phyloP scores from a whole-genome alignment of 805 yeast genomes.

The Zygosaccharomyces lentus region DNA sequence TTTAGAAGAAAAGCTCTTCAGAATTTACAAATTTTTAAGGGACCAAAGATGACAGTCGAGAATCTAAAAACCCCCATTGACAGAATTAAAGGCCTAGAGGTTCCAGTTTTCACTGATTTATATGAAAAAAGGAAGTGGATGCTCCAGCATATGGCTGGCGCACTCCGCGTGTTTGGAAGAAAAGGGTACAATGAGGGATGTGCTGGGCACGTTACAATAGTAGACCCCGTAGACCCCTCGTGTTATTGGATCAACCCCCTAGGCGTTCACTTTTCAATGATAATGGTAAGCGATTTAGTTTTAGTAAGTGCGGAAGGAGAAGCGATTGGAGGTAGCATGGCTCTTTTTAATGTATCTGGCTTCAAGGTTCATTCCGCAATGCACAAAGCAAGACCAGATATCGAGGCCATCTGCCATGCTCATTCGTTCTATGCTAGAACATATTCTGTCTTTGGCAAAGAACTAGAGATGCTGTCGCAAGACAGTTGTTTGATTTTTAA shows the following conservation, averaged over 20 bases:
- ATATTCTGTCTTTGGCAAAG: constrained; percentile 58
- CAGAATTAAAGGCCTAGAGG: constrained; percentile 3
- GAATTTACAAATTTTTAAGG: not conserved
- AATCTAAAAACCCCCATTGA: not conserved
- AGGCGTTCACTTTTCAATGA: constrained; percentile 60
- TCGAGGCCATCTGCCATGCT: constrained; percentile 67
- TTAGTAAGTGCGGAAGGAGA: constrained; percentile 60
- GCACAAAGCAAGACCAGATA: constrained; percentile 66
- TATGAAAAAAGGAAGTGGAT: constrained; percentile 11
- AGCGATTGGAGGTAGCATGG: constrained; percentile 54
- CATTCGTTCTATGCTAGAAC: constrained; percentile 65
- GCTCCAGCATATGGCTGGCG: constrained; percentile 71
- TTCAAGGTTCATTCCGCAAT: constrained; percentile 65
- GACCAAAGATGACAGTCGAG: not conserved
- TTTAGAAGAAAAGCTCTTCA: not conserved
- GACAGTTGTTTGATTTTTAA: constrained; percentile 68
- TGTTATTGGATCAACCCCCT: constrained; percentile 86
- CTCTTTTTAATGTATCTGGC: constrained; percentile 60
- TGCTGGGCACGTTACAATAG: constrained; percentile 77
- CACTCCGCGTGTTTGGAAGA: constrained; percentile 72
- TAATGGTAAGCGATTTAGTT: constrained; percentile 58
- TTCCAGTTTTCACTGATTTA: constrained; percentile 5
- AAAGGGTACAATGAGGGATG: constrained; percentile 68
- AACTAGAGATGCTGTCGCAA: constrained; percentile 75
- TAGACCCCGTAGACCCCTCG: constrained; percentile 70